phyloP scores from a whole-genome alignment of 768 basidiomycete genomes.

The Exsudoporus frostii region DNA sequence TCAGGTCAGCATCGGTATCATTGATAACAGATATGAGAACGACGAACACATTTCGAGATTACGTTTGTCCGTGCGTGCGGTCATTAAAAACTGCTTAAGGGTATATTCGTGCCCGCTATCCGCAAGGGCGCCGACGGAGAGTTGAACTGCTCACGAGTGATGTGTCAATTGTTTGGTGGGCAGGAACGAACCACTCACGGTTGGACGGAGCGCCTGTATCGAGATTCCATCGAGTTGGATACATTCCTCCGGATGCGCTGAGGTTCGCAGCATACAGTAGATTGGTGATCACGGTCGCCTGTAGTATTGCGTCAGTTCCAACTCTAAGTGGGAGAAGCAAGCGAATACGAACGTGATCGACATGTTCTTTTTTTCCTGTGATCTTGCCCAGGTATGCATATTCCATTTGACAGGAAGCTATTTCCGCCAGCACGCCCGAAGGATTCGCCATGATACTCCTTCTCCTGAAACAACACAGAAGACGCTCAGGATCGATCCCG shows the following conservation, averaged over 20 bases:
- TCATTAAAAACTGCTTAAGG: constrained; percentile 68
- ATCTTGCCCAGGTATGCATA: constrained; percentile 80
- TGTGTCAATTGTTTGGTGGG: neutral
- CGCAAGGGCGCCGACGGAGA: constrained; percentile 60
- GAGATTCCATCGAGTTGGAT: constrained; percentile 58
- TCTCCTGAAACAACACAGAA: neutral
- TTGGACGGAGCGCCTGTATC: constrained; percentile 41
- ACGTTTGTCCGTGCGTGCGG: constrained; percentile 55
- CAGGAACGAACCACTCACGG: constrained; percentile 36
- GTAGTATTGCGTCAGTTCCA: neutral
- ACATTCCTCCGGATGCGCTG: constrained; percentile 52
- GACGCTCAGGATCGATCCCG: neutral
- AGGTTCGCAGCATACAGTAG: constrained; percentile 46
- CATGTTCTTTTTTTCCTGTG: constrained; percentile 67
- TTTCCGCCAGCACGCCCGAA: constrained; percentile 62
- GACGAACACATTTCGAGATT: constrained; percentile 67
- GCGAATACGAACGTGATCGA: constrained; percentile 46
- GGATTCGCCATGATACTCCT: rapidly evolving
- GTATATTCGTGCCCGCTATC: constrained; percentile 79
- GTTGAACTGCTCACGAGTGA: constrained; percentile 24
- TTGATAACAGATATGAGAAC: no score
- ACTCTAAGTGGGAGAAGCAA: neutral
- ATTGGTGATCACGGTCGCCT: constrained; percentile 51
- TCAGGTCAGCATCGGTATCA: neutral
- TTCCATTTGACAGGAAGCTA: constrained; percentile 78